Percentiles rank a stretch among this genome's conserved stretches.
Evolutionary conservation across 148 eudicot genomes (phyloP).

Genomic region (Fagopyrum homotropicum): DNA sequence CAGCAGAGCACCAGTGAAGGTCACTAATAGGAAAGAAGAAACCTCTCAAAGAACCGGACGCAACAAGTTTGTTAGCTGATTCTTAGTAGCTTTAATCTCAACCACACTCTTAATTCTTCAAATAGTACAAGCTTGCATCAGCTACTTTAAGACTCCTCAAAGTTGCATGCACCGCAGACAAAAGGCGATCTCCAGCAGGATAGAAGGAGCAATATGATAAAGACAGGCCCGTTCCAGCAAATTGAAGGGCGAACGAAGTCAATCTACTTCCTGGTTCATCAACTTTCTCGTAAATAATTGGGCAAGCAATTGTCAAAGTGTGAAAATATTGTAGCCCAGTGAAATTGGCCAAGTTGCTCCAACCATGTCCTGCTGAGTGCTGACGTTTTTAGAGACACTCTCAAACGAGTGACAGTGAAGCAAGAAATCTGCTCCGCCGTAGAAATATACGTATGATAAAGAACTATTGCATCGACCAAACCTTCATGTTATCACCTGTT

Average conservation of each 20-base stretch:
- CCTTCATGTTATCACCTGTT: slow-evolving; percentile 1
- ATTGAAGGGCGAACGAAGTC: neutral
- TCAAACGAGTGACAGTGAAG: neutral
- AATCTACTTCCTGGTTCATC: slow-evolving; percentile 4
- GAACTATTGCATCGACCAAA: neutral
- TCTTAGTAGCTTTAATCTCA: neutral
- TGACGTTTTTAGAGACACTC: neutral
- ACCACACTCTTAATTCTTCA: neutral
- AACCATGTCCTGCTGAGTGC: neutral
- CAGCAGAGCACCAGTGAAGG: slow-evolving; percentile 1
- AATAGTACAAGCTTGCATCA: neutral
- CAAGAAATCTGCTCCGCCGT: neutral
- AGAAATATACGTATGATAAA: neutral
- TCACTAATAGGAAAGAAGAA: neutral
- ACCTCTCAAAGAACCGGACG: neutral
- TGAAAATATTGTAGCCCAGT: neutral
- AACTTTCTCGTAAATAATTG: neutral
- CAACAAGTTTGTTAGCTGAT: neutral
- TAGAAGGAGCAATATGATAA: neutral
- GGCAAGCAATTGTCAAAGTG: neutral
- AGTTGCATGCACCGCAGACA: neutral
- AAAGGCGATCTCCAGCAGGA: neutral
- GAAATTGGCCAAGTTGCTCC: neutral
- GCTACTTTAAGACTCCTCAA: neutral
- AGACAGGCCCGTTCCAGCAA: neutral